These are phyloP conservation scores for Babesia caballi DNA, from an alignment of 169 alveolate species.

Conservation along the genomic window DNA sequence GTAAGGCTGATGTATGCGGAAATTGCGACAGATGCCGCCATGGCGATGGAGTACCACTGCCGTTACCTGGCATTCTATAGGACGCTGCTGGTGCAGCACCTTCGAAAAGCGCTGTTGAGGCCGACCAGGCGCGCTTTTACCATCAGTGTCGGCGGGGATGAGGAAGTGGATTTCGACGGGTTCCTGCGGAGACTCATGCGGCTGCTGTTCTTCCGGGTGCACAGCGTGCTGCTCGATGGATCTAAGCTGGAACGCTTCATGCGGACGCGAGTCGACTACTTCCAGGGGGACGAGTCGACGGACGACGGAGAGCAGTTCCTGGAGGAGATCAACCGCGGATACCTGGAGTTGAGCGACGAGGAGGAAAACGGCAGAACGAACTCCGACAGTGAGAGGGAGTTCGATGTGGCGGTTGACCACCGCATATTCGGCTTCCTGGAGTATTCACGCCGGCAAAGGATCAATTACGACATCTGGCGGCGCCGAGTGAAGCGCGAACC, in stretches of 20 bases:
- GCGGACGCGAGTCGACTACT: conserved; percentile 25
- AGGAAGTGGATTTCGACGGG: neutral
- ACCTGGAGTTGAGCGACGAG: neutral
- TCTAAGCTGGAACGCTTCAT: conserved; percentile 19
- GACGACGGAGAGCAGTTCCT: conserved; percentile 17
- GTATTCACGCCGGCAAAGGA: neutral
- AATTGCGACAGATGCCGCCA: conserved; percentile 5
- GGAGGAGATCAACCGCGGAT: conserved; percentile 8
- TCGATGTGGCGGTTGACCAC: conserved; percentile 8
- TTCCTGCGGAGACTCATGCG: conserved; percentile 23
- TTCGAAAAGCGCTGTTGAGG: neutral
- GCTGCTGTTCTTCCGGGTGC: conserved; percentile 34
- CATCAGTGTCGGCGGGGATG: neutral
- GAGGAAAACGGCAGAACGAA: neutral
- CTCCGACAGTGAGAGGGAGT: neutral
- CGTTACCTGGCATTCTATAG: conserved; percentile 2
- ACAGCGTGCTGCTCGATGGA: conserved; percentile 15
- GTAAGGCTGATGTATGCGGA: conserved; percentile 28
- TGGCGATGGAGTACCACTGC: conserved; percentile 46
- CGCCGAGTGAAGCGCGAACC: neutral
- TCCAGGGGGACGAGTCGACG: neutral
- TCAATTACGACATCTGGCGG: neutral
- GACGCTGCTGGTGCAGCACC: conserved; percentile 27
- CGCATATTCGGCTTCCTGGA: conserved; percentile 51
- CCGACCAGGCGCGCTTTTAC: neutral